phyloP scores from a whole-genome alignment of 352 stramenopile genomes.

The Pythium monospermum region DNA sequence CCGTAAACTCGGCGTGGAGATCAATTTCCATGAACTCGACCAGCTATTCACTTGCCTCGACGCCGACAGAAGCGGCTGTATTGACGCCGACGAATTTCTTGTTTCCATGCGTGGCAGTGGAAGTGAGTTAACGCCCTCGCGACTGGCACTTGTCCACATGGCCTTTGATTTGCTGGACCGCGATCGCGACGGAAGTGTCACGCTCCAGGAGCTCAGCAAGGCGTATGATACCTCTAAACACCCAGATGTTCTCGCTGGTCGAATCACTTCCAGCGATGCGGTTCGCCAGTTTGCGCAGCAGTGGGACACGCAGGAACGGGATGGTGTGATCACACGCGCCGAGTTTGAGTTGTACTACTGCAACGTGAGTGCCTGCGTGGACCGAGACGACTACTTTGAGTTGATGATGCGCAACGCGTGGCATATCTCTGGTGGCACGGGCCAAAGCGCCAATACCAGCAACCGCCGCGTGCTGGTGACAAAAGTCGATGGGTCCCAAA shows the following conservation, averaged over 20 bases:
- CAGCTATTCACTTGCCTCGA: conserved; percentile 72
- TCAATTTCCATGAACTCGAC: conserved; percentile 60
- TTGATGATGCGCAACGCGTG: conserved; percentile 82
- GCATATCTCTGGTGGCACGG: conserved; percentile 66
- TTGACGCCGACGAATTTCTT: conserved; percentile 77
- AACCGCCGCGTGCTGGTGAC: conserved; percentile 66
- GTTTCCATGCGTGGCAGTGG: conserved; percentile 42
- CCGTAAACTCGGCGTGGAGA: conserved; percentile 47
- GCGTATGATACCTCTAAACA: conserved; percentile 50
- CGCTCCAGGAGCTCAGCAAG: conserved; percentile 39
- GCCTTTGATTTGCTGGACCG: conserved; percentile 73
- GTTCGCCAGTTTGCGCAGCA: conserved; percentile 35
- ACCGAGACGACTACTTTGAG: conserved; percentile 84
- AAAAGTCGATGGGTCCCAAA: conserved; percentile 39
- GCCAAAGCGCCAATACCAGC: conserved; percentile 54
- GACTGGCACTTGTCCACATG: conserved; percentile 47
- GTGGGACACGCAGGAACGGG: conserved; percentile 31
- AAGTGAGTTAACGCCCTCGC: conserved; percentile 23
- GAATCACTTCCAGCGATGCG: conserved; percentile 27
- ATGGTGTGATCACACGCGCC: conserved; percentile 28
- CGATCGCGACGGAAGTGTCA: conserved; percentile 43
- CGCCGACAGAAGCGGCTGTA: conserved; percentile 44
- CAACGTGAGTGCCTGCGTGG: conserved; percentile 65
- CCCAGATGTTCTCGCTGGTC: conserved; percentile 42
- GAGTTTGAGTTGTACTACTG: conserved; percentile 69